These are phyloP conservation scores for Dendrobium catenatum DNA, from an alignment of 106 monocot genomes.

Conservation along the genomic window DNA sequence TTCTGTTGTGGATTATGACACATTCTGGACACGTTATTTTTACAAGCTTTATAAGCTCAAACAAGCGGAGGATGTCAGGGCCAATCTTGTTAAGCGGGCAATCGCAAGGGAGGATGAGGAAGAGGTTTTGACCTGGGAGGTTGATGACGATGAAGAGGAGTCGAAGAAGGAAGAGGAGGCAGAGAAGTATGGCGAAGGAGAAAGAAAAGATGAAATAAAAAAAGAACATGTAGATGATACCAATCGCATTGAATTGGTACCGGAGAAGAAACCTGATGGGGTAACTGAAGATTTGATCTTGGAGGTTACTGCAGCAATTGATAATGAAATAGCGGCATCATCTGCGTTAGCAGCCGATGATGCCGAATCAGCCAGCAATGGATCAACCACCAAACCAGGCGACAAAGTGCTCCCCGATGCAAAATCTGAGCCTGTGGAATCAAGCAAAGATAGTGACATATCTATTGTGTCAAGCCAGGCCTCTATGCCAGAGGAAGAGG, in stretches of 20 bases:
- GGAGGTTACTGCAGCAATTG: not conserved
- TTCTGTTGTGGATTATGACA: slow-evolving; percentile 50
- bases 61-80: slow-evolving; percentile 79
- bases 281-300: slow-evolving; percentile 12
- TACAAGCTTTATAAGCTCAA: slow-evolving; percentile 79
- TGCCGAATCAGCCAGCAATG: slow-evolving; percentile 12
- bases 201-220: slow-evolving; percentile 2
- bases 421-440: slow-evolving; percentile 29
- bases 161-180: not conserved
- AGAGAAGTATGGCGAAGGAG: not conserved
- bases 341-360: slow-evolving; percentile 8
- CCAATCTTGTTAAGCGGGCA: slow-evolving; percentile 71
- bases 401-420: slow-evolving; percentile 20
- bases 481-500: slow-evolving; percentile 70
- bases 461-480: slow-evolving; percentile 56
- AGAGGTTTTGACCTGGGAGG: slow-evolving; percentile 55
- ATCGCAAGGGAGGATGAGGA: slow-evolving; percentile 71
- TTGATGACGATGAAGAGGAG: slow-evolving; percentile 70
- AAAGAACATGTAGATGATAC: not conserved
- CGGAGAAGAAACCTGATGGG: slow-evolving; percentile 12
- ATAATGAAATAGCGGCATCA: slow-evolving; percentile 1
- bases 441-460: slow-evolving; percentile 63
- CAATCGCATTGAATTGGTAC: not conserved
- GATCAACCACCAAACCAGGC: slow-evolving; percentile 16
- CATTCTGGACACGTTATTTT: slow-evolving; percentile 83